Evolutionary conservation across 495 filamentous ascomycete species (phyloP).

Genomic region (Penicillium maclennaniae): DNA sequence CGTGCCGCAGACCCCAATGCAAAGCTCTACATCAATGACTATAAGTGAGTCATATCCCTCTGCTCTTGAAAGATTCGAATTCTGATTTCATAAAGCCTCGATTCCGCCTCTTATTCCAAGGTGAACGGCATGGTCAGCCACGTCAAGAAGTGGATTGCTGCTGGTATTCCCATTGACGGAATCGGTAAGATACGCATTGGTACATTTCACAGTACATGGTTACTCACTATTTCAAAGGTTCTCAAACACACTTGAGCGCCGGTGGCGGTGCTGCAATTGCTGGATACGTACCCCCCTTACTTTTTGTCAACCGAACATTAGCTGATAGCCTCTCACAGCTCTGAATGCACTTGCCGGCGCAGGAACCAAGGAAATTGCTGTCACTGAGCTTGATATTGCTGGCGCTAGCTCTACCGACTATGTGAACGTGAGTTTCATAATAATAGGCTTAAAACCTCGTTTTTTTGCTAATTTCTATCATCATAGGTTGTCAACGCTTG

Average conservation of each 20-base stretch:
- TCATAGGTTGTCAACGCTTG: too few species aligned
- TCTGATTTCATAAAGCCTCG: constrained; percentile 24
- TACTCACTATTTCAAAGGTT: constrained; percentile 33
- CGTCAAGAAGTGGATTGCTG: constrained; percentile 63
- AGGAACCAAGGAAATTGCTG: constrained; percentile 17
- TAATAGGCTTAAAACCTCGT: too few species aligned
- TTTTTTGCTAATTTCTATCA: too few species aligned
- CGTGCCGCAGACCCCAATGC: constrained; percentile 51
- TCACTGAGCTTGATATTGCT: too few species aligned
- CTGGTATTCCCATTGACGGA: constrained; percentile 68
- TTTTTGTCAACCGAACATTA: not conserved
- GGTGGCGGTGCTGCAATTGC: not conserved
- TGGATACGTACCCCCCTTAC: constrained; percentile 22
- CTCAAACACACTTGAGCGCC: constrained; percentile 54
- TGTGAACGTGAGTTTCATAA: too few species aligned
- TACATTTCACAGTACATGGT: not conserved
- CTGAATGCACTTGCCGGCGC: constrained; percentile 53
- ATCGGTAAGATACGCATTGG: constrained; percentile 42
- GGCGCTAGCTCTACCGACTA: too few species aligned
- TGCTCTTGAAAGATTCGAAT: too few species aligned
- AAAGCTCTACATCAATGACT: constrained; percentile 67
- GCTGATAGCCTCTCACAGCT: constrained; percentile 34
- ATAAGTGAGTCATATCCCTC: constrained; percentile 23
- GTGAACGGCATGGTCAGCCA: constrained; percentile 57
- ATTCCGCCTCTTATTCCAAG: constrained; percentile 48